Percentiles rank a stretch among this genome's conserved stretches.
These are phyloP conservation scores for Ophiocordyceps robertsii DNA, from an alignment of 2,329 filamentous ascomycete species.

Conservation along the genomic window DNA sequence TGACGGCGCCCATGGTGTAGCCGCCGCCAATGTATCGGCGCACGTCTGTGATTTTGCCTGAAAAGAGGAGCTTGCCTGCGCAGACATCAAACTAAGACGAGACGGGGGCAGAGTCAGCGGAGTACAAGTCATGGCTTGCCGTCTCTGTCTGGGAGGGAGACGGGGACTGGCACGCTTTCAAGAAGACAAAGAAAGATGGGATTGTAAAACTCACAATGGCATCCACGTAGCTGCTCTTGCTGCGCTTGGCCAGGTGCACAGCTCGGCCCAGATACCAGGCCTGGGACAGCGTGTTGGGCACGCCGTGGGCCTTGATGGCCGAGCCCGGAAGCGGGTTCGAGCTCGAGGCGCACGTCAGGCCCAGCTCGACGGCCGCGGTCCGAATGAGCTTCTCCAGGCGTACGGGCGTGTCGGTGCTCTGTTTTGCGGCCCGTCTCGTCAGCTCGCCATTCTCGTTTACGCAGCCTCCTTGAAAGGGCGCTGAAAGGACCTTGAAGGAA, in stretches of 20 bases:
- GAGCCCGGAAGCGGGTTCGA: slow-evolving; percentile 18
- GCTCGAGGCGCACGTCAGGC: slow-evolving; percentile 22
- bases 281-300: slow-evolving; percentile 19
- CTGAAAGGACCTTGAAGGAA: background rate
- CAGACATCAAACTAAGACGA: slow-evolving; percentile 14
- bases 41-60: slow-evolving; percentile 26
- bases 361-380: slow-evolving; percentile 22
- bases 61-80: slow-evolving; percentile 21
- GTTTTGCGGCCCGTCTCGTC: background rate
- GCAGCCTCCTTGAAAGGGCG: too few species aligned
- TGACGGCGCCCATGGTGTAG: slow-evolving; percentile 25
- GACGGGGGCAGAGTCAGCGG: background rate
- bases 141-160: too few species aligned
- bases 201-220: slow-evolving; percentile 14
- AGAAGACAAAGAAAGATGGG: too few species aligned
- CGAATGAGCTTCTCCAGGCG: slow-evolving; percentile 22
- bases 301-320: slow-evolving; percentile 17
- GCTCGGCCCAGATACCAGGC: slow-evolving; percentile 20
- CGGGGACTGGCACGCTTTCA: too few species aligned
- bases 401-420: slow-evolving; percentile 20
- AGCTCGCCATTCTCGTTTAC: too few species aligned
- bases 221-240: slow-evolving; percentile 14
- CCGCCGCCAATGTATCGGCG: slow-evolving; percentile 22
- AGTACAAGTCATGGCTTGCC: too few species aligned
- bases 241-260: slow-evolving; percentile 14